These are phyloP conservation scores for Syzygium jambos DNA, from an alignment of 345 rosid genomes.

Conservation along the genomic window DNA sequence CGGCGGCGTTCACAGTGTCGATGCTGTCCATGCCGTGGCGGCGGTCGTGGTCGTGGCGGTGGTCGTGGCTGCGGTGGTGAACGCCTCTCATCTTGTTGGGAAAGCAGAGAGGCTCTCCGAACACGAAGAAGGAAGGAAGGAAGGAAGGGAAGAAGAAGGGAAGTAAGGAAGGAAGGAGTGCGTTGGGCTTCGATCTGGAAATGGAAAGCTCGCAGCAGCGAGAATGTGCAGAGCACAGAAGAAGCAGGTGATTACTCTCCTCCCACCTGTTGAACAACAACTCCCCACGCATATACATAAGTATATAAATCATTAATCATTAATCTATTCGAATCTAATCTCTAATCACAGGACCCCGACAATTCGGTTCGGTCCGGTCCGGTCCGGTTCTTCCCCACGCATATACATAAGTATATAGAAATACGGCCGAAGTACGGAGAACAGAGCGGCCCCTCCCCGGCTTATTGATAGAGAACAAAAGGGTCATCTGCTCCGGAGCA, in stretches of 20 bases:
- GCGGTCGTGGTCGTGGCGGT: background rate
- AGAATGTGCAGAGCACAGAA: background rate
- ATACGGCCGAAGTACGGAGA: background rate
- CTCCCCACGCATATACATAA: background rate
- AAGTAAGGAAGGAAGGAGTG: background rate
- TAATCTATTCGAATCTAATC: background rate
- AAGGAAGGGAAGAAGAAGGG: background rate
- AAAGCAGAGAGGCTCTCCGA: background rate
- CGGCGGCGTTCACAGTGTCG: constrained; percentile 93
- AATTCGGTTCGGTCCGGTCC: constrained; percentile 7
- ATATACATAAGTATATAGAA: background rate
- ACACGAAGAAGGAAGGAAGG: background rate
- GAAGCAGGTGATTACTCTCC: background rate
- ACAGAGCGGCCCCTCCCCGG: background rate
- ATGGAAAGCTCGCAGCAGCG: background rate
- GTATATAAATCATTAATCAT: background rate
- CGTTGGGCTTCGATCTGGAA: background rate
- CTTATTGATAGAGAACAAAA: background rate
- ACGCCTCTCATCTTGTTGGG: background rate
- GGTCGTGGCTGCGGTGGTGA: background rate
- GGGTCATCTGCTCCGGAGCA: background rate
- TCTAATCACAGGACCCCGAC: background rate
- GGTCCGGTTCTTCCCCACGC: constrained; percentile 21
- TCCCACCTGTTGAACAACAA: background rate
- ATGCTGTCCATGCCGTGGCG: constrained; percentile 30